Base-by-base conservation (phyloP, 192 early-diverging fungal genomes). In the Gigaspora rosea region DNA sequence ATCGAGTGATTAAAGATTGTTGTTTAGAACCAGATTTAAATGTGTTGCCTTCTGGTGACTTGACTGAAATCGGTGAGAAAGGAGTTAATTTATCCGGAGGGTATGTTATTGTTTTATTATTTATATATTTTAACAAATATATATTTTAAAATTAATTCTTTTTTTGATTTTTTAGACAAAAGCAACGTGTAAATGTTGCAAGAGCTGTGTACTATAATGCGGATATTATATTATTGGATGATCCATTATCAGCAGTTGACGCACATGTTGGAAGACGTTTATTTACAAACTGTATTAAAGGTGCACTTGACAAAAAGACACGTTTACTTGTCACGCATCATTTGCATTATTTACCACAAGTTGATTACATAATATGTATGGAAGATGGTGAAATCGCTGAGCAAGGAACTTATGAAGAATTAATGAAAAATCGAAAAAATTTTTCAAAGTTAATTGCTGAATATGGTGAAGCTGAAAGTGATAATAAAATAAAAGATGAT, bases 31-130 rank as follows among this genome's bases (percentile, higher is more conserved):
- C 87, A 4, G 94, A 95, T 83, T 75, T 95, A 78, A 83, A 76
- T 8, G 11, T 86, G 15, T 82, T 92, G 79, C 79, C 88, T 20
- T 85, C 82, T 16, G 88, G 88, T 71, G 92, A 92, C 63, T 64
- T 86, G 74, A 93, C 92, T 0, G 88, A 92, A 48, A 89, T 92
- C 78, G 91, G 89, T 57, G 89, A 91, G 46, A 81, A 84, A 9
- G 89, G 92, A 65, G 88, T 87, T 65, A 93, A 91, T 68, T 84
- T 95, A 63, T 90, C 89, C 63, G 88, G 91, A 36, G 92, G 92
- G 61, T 62, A 32, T 33, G 61, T 33, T 33, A 33, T 12, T 11
- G 2, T 62, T 62, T 62, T 18, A 2, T n/a, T n/a, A n/a, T n/a
- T n/a, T n/a, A n/a, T n/a, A n/a, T n/a, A n/a, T n/a, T n/a, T n/a